Conservation (phyloP, 495 filamentous ascomycete genomes). For the Trichoderma gamsii region DNA sequence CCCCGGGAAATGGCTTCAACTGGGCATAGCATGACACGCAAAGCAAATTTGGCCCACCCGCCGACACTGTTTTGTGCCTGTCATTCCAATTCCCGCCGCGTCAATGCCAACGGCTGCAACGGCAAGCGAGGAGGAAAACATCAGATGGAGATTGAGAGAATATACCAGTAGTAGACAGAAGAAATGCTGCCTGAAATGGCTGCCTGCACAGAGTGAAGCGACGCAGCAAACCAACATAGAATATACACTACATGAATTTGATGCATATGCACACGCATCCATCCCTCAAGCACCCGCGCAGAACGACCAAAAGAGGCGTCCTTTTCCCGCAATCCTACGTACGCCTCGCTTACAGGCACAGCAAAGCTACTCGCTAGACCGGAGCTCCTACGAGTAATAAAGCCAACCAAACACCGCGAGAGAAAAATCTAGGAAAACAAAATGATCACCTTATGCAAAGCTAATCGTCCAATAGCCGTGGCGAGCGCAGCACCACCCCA, state of each 20-base stretch:
- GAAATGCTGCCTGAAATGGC: no score
- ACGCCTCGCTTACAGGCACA: conserved; percentile 9
- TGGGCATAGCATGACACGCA: neutral
- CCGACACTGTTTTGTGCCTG: neutral
- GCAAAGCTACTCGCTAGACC: neutral
- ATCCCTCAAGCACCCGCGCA: neutral
- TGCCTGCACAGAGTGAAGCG: no score
- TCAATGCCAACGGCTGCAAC: neutral
- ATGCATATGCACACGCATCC: no score
- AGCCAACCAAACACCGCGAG: no score
- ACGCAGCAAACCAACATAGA: no score
- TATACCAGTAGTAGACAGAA: no score
- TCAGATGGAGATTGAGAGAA: no score
- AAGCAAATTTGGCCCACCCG: neutral
- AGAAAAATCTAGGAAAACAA: no score
- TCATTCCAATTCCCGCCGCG: neutral
- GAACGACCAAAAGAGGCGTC: neutral
- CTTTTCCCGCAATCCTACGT: neutral
- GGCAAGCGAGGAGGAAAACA: neutral
- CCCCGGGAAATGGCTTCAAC: neutral
- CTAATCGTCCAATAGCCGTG: no score
- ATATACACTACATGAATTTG: no score
- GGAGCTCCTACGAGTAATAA: no score
- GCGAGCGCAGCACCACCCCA: neutral
- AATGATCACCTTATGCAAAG: no score